A percentile compares a stretch with the other conserved stretches of the same genome.
These are phyloP conservation scores for Microdochium nivale DNA, from an alignment of 2,329 filamentous ascomycete genomes.

Conservation along the genomic window DNA sequence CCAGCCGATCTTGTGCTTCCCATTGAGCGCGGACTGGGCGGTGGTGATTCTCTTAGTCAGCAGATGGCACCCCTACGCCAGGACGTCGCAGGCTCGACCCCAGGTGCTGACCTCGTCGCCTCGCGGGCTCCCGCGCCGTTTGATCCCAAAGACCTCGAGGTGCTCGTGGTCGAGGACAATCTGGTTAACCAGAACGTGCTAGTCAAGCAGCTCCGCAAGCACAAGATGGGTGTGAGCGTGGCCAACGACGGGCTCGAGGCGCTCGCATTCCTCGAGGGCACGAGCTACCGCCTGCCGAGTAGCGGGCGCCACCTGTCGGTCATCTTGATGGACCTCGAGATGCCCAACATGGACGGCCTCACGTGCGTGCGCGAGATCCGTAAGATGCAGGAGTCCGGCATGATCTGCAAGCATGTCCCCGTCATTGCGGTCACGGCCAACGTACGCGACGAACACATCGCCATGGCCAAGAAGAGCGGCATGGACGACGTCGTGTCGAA, in stretches of 20 bases:
- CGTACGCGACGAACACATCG: conserved; percentile 30
- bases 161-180: conserved; percentile 61
- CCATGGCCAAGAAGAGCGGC: conserved; percentile 23
- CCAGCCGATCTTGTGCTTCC: conserved; percentile 3
- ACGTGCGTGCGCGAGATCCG: conserved; percentile 31
- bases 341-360: conserved; percentile 39
- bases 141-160: conserved; percentile 41
- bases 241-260: conserved; percentile 56
- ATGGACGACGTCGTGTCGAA: conserved; percentile 49
- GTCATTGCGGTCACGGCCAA: conserved; percentile 40
- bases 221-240: conserved; percentile 48
- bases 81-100: conserved; percentile 11
- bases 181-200: conserved; percentile 60
- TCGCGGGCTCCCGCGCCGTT: conserved; percentile 8
- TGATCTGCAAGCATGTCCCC: conserved; percentile 24
- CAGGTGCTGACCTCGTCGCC: conserved; percentile 10
- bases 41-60: conserved; percentile 5
- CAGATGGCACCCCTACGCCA: conserved; percentile 15
- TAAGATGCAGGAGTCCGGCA: conserved; percentile 23
- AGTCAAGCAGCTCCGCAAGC: conserved; percentile 53
- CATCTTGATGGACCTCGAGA: conserved; percentile 38
- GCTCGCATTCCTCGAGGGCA: conserved; percentile 26
- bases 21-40: conserved; percentile 10
- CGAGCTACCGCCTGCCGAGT: conserved; percentile 15
- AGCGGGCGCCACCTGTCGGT: conserved; percentile 23